phyloP scores from a whole-genome alignment of 1,139 yeast genomes.

The Candida dubliniensis region DNA sequence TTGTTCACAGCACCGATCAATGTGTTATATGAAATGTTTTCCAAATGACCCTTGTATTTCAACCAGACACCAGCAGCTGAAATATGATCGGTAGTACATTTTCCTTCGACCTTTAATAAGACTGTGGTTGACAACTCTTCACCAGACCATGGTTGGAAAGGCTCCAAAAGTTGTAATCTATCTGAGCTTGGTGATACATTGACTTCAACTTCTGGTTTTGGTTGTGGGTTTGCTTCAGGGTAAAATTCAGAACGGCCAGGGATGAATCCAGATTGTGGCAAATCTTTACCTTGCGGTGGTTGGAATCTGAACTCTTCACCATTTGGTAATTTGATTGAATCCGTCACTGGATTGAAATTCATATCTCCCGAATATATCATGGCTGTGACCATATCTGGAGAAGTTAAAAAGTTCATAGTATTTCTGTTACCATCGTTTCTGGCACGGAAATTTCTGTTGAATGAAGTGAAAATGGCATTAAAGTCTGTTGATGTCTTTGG shows the following conservation, averaged over 20 bases:
- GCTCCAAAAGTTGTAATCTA: constrained; percentile 78
- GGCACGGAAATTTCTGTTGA: constrained; percentile 98
- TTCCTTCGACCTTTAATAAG: constrained; percentile 89
- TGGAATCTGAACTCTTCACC: constrained; percentile 74
- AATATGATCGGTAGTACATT: constrained; percentile 97
- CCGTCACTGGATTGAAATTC: constrained; percentile 97
- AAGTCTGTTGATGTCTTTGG: constrained; percentile 91
- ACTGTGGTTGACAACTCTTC: constrained; percentile 76
- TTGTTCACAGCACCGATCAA: constrained; percentile 95
- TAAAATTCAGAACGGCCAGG: constrained; percentile 81
- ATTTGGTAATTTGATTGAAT: constrained; percentile 63
- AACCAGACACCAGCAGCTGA: constrained; percentile 99
- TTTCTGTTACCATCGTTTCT: constrained; percentile 99
- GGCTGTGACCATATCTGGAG: constrained; percentile 98
- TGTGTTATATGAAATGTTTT: constrained; percentile 92
- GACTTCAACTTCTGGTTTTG: constrained; percentile 67
- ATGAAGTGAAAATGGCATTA: constrained; percentile 96
- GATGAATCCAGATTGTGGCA: constrained; percentile 79
- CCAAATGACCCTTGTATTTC: constrained; percentile 96
- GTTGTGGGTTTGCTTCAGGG: constrained; percentile 78
- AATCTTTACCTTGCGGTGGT: constrained; percentile 80
- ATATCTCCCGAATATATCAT: constrained; percentile 96
- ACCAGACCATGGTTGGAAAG: constrained; percentile 84
- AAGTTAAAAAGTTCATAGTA: constrained; percentile 96
- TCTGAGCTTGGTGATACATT: constrained; percentile 74